Evolutionary conservation across 495 filamentous ascomycete genomes (phyloP).

Genomic region (Penicillium egyptiacum): DNA sequence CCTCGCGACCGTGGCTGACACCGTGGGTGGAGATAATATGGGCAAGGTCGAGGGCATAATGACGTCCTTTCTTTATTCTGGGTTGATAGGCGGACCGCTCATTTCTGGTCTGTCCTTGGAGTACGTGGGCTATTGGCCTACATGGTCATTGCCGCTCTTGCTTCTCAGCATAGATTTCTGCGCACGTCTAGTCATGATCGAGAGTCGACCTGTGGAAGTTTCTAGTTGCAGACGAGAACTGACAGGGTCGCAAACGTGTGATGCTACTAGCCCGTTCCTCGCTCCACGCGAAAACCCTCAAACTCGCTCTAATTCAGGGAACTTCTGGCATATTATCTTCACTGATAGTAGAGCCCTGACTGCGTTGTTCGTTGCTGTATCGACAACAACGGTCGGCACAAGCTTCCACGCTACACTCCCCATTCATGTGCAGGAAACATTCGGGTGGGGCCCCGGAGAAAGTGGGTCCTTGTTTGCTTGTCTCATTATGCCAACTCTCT

Average conservation of each 20-base stretch:
- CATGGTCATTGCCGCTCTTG: conserved; percentile 23
- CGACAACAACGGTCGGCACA: background rate
- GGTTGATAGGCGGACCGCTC: conserved; percentile 26
- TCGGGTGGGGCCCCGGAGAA: conserved; percentile 6
- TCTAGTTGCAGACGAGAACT: background rate
- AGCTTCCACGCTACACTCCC: conserved; percentile 15
- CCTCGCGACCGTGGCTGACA: conserved; percentile 26
- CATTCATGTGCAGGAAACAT: conserved; percentile 9
- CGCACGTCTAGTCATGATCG: conserved; percentile 27
- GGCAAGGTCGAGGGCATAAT: conserved; percentile 25
- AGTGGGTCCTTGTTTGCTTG: conserved; percentile 1
- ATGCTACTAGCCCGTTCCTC: background rate
- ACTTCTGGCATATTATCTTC: conserved; percentile 5
- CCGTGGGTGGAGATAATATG: conserved; percentile 16
- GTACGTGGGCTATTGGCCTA: conserved; percentile 25
- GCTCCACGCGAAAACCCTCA: background rate
- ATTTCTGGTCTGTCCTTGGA: conserved; percentile 24
- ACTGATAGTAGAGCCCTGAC: background rate
- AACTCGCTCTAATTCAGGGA: background rate
- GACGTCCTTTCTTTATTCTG: conserved; percentile 19
- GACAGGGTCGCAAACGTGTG: background rate
- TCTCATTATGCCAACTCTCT: conserved; percentile 2
- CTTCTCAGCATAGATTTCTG: conserved; percentile 25
- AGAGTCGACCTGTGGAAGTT: conserved; percentile 1
- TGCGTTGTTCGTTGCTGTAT: background rate